A percentile compares a stretch with the other conserved stretches of the same genome.
Conservation (phyloP, 352 stramenopile species). For the Phytophthora aleatoria region DNA sequence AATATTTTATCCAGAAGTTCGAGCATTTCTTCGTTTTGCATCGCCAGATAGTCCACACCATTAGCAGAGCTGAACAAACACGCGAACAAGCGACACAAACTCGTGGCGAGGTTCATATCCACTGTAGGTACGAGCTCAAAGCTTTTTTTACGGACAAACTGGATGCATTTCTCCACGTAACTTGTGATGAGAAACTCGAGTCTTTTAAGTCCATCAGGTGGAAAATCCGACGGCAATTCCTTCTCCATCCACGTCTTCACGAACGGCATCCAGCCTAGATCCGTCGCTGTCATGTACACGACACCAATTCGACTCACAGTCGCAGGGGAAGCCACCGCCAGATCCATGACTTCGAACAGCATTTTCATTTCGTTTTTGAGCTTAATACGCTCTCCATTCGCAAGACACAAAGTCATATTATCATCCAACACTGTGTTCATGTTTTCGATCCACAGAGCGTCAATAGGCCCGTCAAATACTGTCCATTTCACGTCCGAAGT, state of each 20-base stretch:
- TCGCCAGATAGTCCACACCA: slow-evolving; percentile 23
- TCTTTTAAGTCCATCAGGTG: slow-evolving; percentile 39
- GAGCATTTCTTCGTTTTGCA: slow-evolving; percentile 51
- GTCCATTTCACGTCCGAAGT: slow-evolving; percentile 84
- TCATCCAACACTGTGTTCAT: slow-evolving; percentile 96
- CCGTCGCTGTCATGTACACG: slow-evolving; percentile 80
- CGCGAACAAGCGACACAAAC: slow-evolving; percentile 87
- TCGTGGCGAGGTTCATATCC: slow-evolving; percentile 89
- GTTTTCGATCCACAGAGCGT: slow-evolving; percentile 96
- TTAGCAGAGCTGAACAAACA: slow-evolving; percentile 69
- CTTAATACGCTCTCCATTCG: slow-evolving; percentile 93
- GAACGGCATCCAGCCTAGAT: slow-evolving; percentile 91
- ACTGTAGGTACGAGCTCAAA: slow-evolving; percentile 88
- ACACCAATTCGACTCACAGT: slow-evolving; percentile 86
- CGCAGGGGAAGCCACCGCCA: slow-evolving; percentile 90
- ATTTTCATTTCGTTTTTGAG: slow-evolving; percentile 92
- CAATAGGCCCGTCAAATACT: slow-evolving; percentile 94
- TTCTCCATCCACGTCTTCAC: slow-evolving; percentile 89
- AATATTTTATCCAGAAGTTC: slow-evolving; percentile 83
- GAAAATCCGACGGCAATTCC: slow-evolving; percentile 55
- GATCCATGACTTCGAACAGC: slow-evolving; percentile 95
- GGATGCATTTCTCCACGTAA: slow-evolving; percentile 75
- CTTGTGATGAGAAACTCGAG: slow-evolving; percentile 54
- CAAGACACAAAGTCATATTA: slow-evolving; percentile 95
- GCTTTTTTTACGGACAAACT: slow-evolving; percentile 79